Base-by-base conservation (phyloP, 306 rosid species). In the Cucurbita argyrosperma region DNA sequence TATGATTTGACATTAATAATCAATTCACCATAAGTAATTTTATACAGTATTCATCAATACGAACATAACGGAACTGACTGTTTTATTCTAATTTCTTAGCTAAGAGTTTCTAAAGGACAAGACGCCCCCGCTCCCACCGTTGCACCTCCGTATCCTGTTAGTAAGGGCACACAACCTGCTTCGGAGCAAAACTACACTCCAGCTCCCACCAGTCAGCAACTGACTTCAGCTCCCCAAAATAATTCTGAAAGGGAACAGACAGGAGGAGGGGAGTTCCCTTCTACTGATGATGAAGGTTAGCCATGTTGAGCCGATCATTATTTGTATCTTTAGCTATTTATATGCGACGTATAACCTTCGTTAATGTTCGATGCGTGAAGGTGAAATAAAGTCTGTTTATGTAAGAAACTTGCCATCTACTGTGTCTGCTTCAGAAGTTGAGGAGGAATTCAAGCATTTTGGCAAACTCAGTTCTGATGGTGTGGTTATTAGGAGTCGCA, bases 401-500 rank as follows among this genome's bases (percentile, higher is more conserved):
- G 99, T 94, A 74, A 88, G 96, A 80, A 94, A 91, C 83, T 75
- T 94, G 87, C 82, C 85, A 7, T 88, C 97, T 35, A 82, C 89
- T 4, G 96, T 88, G 65, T 85, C 94, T 80, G 87, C 88, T 52
- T 79, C 84, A 73, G 97, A 94, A 82, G 85, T 94, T 58, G 97
- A 89, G 85, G 92, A 88, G 78, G 92, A 88, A 77, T 91, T 94
- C 76, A 83, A 80, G 81, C 84, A 83, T 75, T 94, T 94, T 79
- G 99, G 99, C 40, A 83, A 82, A 79, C 89, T 94, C 74, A 85
- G 89, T 74, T 83, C 86, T 9, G 97, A 91, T 54, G 92, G 97
- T 47, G 96, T 94, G 74, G 92, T 91, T 72, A 86, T 94, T 76
- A 82, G 97, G 85, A 91, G 96, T 79, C 95, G 97, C 84, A 94